These are phyloP conservation scores for Boletus vermiculosoides DNA, from an alignment of 768 basidiomycete genomes.

Conservation along the genomic window DNA sequence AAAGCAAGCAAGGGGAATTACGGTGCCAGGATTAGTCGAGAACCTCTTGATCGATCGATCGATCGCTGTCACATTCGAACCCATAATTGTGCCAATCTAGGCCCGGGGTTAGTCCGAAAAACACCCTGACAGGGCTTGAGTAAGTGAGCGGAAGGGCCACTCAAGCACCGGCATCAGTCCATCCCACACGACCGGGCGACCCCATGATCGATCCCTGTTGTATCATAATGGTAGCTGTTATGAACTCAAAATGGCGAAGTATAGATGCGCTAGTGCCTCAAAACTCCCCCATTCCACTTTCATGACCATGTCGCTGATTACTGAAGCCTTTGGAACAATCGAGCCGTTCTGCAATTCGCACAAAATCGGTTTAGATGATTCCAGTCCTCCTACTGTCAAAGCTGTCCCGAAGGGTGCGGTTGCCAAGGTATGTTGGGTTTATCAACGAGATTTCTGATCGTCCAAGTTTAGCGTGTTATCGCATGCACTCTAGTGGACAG, in stretches of 20 bases:
- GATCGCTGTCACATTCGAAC: background rate
- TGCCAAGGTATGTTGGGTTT: background rate
- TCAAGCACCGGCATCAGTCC: background rate
- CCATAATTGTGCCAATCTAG: background rate
- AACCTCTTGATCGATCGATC: background rate
- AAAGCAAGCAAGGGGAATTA: background rate
- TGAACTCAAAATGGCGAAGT: background rate
- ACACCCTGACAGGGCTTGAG: background rate
- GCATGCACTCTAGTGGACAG: slow-evolving; percentile 2
- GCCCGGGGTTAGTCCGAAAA: background rate
- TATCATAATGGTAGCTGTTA: background rate
- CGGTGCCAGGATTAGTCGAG: background rate
- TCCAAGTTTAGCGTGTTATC: background rate
- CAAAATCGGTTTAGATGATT: slow-evolving; percentile 1
- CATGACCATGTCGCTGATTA: background rate
- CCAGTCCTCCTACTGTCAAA: background rate
- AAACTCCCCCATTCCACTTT: background rate
- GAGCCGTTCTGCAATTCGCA: background rate
- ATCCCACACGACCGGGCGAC: background rate
- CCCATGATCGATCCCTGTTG: background rate
- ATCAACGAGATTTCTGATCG: background rate
- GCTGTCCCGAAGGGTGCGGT: background rate
- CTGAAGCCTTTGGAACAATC: slow-evolving; percentile 4
- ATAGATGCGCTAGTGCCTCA: too few relatives aligned
- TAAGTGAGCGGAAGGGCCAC: background rate